Evolutionary conservation across 768 basidiomycete species (phyloP).

Genomic region (Phanerochaete sordida): DNA sequence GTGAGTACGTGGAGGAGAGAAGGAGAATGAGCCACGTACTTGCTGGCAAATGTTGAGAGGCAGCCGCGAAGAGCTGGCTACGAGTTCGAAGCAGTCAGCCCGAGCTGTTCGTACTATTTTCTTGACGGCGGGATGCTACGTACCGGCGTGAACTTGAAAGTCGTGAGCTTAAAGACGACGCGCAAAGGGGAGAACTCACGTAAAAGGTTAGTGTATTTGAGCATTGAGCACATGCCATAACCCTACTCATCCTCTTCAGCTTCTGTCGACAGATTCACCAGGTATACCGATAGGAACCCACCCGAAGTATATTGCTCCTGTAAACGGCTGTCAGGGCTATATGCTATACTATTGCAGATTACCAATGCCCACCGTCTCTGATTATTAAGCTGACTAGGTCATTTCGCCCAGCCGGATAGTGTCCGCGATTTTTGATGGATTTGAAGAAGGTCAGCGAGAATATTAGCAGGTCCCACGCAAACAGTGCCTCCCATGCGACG

Average conservation of each 20-base stretch:
- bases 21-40: constrained; percentile 26
- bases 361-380: constrained; percentile 51
- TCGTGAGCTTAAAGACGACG: background rate
- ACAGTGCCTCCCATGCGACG: constrained; percentile 48
- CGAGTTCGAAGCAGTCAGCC: background rate
- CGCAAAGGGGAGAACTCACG: constrained; percentile 18
- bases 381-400: constrained; percentile 39
- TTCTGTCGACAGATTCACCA: background rate
- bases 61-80: constrained; percentile 45
- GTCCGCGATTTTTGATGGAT: constrained; percentile 31
- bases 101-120: background rate
- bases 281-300: too few relatives aligned
- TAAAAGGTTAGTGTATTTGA: constrained; percentile 43
- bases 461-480: constrained; percentile 45
- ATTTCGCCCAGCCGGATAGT: constrained; percentile 13
- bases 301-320: constrained; percentile 57
- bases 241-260: constrained; percentile 20
- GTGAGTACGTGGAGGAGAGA: background rate
- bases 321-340: background rate
- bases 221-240: constrained; percentile 49
- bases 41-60: constrained; percentile 48
- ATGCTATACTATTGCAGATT: too few relatives aligned
- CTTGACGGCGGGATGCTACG: background rate
- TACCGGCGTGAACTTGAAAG: background rate
- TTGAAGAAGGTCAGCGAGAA: constrained; percentile 45